Percentiles rank a stretch among this genome's conserved stretches.
These are phyloP conservation scores for Nakazawaea sp. DNA, from an alignment of 805 yeast species.

Conservation along the genomic window DNA sequence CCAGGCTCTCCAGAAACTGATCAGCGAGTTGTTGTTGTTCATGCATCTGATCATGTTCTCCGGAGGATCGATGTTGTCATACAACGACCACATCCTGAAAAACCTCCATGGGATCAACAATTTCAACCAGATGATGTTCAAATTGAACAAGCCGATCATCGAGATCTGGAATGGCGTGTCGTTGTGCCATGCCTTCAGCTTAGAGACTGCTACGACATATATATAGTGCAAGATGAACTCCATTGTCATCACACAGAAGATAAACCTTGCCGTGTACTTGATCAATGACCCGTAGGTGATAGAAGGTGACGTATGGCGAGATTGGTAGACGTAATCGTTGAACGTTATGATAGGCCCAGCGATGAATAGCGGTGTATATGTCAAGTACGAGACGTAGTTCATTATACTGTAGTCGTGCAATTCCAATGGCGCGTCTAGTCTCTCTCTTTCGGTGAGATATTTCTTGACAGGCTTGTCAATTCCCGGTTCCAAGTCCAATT, in stretches of 20 bases:
- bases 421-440: constrained; percentile 60
- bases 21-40: constrained; percentile 86
- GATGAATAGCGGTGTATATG: constrained; percentile 84
- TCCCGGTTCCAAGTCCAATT: not conserved
- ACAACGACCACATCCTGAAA: constrained; percentile 84
- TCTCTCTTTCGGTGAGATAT: constrained; percentile 48
- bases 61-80: constrained; percentile 95
- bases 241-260: constrained; percentile 77
- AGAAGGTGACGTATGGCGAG: constrained; percentile 50
- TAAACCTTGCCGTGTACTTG: constrained; percentile 60
- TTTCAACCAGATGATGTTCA: constrained; percentile 90
- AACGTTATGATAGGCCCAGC: constrained; percentile 95
- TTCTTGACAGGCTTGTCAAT: constrained; percentile 5
- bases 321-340: constrained; percentile 83
- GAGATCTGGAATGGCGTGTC: constrained; percentile 89
- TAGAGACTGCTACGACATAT: constrained; percentile 90
- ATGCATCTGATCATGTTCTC: constrained; percentile 97
- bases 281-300: constrained; percentile 46
- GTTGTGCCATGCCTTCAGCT: constrained; percentile 83
- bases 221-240: constrained; percentile 82
- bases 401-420: constrained; percentile 50
- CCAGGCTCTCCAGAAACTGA: constrained; percentile 99
- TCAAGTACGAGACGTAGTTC: constrained; percentile 69
- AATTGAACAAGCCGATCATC: constrained; percentile 88
- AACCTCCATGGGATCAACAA: constrained; percentile 93